These are phyloP conservation scores for Marchantia polymorpha DNA, from an alignment of 225 moss, liverwort and hornwort genomes.

Conservation along the genomic window DNA sequence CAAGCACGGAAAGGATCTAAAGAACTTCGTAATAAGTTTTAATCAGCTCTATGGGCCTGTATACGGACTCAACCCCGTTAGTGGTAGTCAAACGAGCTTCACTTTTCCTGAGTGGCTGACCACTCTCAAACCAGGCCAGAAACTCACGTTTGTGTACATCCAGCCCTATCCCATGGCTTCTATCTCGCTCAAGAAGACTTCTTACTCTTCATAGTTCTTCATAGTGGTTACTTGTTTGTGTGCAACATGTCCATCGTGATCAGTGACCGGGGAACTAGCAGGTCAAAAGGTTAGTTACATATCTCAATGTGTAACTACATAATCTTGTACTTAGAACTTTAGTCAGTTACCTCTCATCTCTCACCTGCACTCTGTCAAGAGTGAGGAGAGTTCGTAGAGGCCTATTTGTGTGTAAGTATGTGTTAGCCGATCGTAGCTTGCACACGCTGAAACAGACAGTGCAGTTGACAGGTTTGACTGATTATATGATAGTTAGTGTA, in stretches of 20 bases:
- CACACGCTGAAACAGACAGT: background rate
- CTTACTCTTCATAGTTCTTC: constrained; percentile 1
- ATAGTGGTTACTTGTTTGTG: background rate
- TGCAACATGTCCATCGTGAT: background rate
- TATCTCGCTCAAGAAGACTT: constrained; percentile 8
- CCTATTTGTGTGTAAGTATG: background rate
- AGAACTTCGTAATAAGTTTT: constrained; percentile 2
- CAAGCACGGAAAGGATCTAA: constrained; percentile 11
- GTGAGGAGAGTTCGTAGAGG: constrained; percentile 11
- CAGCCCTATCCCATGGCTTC: background rate
- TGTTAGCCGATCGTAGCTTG: background rate
- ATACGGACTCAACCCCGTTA: constrained; percentile 12
- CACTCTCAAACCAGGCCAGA: constrained; percentile 17
- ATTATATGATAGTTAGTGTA: background rate
- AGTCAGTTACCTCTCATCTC: constrained; percentile 14
- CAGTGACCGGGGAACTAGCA: background rate
- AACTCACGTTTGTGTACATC: constrained; percentile 17
- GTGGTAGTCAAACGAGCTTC: constrained; percentile 1
- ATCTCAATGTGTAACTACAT: background rate
- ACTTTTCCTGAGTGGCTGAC: constrained; percentile 19
- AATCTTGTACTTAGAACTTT: background rate
- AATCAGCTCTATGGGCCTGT: constrained; percentile 7
- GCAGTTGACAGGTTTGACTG: constrained; percentile 2
- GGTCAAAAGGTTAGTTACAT: background rate
- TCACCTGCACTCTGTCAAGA: background rate